Evolutionary conservation across 805 yeast genomes (phyloP).

Genomic region (Jamesozyma piceae): DNA sequence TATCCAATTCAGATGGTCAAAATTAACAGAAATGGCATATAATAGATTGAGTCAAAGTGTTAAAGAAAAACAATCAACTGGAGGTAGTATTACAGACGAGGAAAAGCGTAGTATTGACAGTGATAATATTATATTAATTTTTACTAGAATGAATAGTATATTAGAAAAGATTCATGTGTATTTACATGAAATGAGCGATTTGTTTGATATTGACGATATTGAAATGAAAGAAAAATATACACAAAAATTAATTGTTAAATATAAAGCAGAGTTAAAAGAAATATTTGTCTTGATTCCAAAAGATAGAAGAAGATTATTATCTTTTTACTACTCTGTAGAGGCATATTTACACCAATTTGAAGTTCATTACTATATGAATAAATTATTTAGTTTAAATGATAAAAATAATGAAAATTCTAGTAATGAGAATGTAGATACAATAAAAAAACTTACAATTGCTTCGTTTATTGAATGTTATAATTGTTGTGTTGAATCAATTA

Average conservation of each 20-base stretch:
- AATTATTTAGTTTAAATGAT: constrained; percentile 3
- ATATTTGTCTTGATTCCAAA: constrained; percentile 34
- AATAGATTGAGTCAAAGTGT: background rate
- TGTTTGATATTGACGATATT: constrained; percentile 9
- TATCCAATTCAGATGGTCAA: constrained; percentile 52
- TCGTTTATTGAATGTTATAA: constrained; percentile 44
- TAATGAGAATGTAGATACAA: background rate
- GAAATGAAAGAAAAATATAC: constrained; percentile 13
- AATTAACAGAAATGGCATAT: constrained; percentile 16
- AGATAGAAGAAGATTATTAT: constrained; percentile 35
- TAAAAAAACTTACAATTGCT: constrained; percentile 16
- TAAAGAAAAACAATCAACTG: background rate
- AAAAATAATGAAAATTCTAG: background rate
- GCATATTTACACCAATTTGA: constrained; percentile 58
- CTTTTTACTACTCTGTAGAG: constrained; percentile 53
- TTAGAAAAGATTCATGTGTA: constrained; percentile 53
- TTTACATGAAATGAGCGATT: constrained; percentile 32
- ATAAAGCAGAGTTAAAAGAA: constrained; percentile 39
- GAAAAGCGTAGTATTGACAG: constrained; percentile 23
- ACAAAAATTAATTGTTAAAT: constrained; percentile 28
- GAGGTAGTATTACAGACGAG: background rate
- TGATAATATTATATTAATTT: constrained; percentile 41
- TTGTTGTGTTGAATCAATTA: constrained; percentile 44
- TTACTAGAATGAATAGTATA: constrained; percentile 49
- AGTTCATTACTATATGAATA: constrained; percentile 22